phyloP scores from a whole-genome alignment of 257 asterid species.

The Solanum clarkiae region DNA sequence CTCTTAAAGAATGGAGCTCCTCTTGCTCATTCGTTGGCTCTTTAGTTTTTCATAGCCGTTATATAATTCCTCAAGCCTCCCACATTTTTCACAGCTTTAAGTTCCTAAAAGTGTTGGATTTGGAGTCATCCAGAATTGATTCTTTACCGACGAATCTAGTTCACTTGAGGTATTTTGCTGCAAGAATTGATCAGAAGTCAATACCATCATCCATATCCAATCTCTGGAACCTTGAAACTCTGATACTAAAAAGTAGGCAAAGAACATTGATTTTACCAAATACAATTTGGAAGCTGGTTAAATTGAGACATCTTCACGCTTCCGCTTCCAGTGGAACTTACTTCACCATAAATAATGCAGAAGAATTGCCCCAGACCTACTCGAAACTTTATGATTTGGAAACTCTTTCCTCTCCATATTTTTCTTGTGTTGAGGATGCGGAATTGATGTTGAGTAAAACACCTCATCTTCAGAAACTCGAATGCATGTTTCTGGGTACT shows the following conservation, averaged over 20 bases:
- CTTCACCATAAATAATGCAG: neutral
- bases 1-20: neutral
- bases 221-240: neutral
- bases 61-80: neutral
- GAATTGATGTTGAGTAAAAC: neutral
- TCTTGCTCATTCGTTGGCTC: neutral
- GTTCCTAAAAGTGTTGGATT: constrained; percentile 7
- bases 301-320: constrained; percentile 1
- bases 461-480: neutral
- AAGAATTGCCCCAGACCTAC: neutral
- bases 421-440: neutral
- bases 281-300: neutral
- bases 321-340: neutral
- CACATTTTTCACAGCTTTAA: neutral
- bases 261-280: neutral
- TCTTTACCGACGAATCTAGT: neutral
- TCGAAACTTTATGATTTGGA: neutral
- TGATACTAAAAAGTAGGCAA: neutral
- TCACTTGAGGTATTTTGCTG: constrained; percentile 4
- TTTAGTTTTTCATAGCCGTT: neutral
- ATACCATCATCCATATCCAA: neutral
- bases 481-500: neutral
- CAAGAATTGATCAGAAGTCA: neutral
- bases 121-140: neutral
- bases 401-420: neutral